phyloP scores from a whole-genome alignment of 129 eudicot species.

The Rutidosis leptorrhynchoides region DNA sequence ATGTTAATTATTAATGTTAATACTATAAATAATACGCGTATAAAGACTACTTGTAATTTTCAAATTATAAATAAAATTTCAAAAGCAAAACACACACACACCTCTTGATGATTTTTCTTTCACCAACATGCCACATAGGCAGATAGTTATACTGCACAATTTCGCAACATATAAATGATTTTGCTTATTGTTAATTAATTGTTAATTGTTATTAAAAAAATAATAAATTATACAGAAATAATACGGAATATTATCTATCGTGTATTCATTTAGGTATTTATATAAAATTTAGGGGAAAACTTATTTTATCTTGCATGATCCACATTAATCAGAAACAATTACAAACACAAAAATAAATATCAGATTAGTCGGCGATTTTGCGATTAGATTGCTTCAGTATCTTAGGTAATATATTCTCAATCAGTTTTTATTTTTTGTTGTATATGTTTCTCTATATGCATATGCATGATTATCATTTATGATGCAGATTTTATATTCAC shows the following conservation, averaged over 20 bases:
- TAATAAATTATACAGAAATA: too few relatives aligned
- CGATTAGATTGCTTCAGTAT: slow-evolving; percentile 24
- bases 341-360: slow-evolving; percentile 15
- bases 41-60: too few relatives aligned
- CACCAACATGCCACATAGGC: neutral
- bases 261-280: slow-evolving; percentile 18
- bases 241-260: too few relatives aligned
- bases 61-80: slow-evolving; percentile 11
- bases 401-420: slow-evolving; percentile 22
- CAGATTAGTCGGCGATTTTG: slow-evolving; percentile 22
- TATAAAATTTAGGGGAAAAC: neutral
- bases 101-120: slow-evolving; percentile 23
- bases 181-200: slow-evolving; percentile 1
- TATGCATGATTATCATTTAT: neutral
- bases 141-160: slow-evolving; percentile 5
- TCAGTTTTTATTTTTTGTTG: slow-evolving; percentile 19
- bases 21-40: too few relatives aligned
- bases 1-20: too few relatives aligned
- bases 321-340: slow-evolving; percentile 25
- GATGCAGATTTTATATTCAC: neutral
- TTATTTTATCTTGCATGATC: neutral
- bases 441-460: too few relatives aligned
- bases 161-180: neutral
- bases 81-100: slow-evolving; percentile 10
- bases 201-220: too few relatives aligned